phyloP scores from a whole-genome alignment of 2,329 filamentous ascomycete genomes.

The Fusarium siculi region DNA sequence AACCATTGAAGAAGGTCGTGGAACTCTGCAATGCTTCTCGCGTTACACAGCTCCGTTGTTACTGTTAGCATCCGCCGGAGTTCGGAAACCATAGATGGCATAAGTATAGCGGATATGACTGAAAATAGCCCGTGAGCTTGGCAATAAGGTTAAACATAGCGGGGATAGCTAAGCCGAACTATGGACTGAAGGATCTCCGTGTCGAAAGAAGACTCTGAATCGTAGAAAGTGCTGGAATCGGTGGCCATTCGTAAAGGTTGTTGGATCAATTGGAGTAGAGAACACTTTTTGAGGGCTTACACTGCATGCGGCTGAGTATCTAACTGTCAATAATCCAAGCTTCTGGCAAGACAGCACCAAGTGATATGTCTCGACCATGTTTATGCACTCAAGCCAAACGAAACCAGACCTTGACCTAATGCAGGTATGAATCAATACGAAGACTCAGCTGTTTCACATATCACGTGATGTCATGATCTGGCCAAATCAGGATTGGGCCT shows the following conservation, averaged over 20 bases:
- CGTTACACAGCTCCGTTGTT: too few species aligned
- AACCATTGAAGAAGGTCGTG: background rate
- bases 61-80: background rate
- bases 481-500: background rate
- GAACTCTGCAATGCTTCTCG: background rate
- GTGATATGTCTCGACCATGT: too few species aligned
- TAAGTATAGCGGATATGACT: background rate
- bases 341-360: too few species aligned
- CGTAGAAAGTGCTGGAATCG: background rate
- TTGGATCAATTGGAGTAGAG: too few species aligned
- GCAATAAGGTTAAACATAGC: background rate
- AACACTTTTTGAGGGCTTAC: background rate
- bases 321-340: background rate
- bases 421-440: background rate
- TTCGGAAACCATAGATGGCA: background rate
- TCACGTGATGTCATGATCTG: background rate
- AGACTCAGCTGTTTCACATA: background rate
- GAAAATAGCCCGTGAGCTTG: background rate
- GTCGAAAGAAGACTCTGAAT: background rate
- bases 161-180: background rate
- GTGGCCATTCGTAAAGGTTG: background rate
- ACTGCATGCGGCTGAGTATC: background rate
- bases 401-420: background rate
- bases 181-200: background rate
- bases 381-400: too few species aligned